Conservation (phyloP, 73 alveolate species). For the Durusdinium trenchii region DNA sequence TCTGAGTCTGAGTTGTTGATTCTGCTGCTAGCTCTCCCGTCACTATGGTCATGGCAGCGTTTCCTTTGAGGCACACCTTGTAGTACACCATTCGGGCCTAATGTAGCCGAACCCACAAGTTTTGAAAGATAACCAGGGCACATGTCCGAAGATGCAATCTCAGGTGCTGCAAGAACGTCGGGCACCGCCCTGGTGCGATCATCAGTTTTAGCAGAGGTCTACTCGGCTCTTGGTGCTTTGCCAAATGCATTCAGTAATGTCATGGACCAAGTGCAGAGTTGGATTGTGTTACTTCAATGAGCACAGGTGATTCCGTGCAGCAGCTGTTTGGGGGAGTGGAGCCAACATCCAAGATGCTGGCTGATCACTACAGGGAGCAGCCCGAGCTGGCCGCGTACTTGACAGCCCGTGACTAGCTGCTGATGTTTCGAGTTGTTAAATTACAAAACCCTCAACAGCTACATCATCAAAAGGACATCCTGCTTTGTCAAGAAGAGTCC, state of each 20-base stretch:
- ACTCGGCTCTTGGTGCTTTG: slow-evolving; percentile 54
- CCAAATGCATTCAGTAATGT: neutral
- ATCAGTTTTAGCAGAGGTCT: slow-evolving; percentile 52
- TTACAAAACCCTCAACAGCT: too few species aligned
- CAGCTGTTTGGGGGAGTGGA: slow-evolving; percentile 81
- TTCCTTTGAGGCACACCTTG: too few species aligned
- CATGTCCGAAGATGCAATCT: too few species aligned
- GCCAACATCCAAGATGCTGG: slow-evolving; percentile 58
- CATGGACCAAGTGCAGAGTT: neutral
- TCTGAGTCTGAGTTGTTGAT: too few species aligned
- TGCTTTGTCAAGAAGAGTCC: too few species aligned
- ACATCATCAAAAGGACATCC: too few species aligned
- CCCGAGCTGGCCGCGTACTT: slow-evolving; percentile 72
- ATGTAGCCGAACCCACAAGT: too few species aligned
- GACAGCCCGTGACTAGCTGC: slow-evolving; percentile 42
- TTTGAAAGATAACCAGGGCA: too few species aligned
- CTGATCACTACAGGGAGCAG: slow-evolving; percentile 50
- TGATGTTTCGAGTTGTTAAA: too few species aligned
- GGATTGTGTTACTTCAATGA: neutral
- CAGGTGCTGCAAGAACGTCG: slow-evolving; percentile 82
- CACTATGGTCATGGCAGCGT: too few species aligned
- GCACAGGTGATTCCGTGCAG: slow-evolving; percentile 70
- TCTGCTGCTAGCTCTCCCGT: too few species aligned
- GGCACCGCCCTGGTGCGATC: slow-evolving; percentile 82
- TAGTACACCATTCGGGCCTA: too few species aligned